Percentiles rank a stretch among this genome's conserved stretches.
Evolutionary conservation across 352 stramenopile genomes (phyloP).

Genomic region (Pythium grandisporangium): DNA sequence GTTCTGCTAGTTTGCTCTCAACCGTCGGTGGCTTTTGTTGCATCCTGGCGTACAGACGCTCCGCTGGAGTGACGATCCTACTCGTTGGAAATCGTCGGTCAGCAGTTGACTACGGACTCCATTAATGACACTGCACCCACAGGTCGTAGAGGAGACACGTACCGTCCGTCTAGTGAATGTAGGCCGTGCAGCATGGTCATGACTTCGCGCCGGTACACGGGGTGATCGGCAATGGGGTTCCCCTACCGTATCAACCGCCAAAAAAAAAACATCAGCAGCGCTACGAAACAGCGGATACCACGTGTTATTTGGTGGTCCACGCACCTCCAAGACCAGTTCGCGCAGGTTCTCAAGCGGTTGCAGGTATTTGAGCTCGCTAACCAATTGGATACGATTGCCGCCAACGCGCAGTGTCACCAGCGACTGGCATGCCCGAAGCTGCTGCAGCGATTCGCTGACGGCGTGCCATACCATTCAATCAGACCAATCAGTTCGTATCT

Average conservation of each 20-base stretch:
- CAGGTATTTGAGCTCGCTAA: conserved; percentile 49
- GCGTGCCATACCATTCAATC: too few relatives aligned
- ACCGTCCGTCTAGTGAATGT: too few relatives aligned
- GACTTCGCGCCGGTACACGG: conserved; percentile 38
- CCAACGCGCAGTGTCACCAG: conserved; percentile 32
- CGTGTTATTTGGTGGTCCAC: too few relatives aligned
- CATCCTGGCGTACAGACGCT: conserved; percentile 36
- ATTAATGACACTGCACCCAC: conserved; percentile 5
- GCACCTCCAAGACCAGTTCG: conserved; percentile 33
- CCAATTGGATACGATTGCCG: conserved; percentile 32
- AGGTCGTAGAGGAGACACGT: too few relatives aligned
- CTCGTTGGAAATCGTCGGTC: too few relatives aligned
- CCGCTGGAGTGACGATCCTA: conserved; percentile 22
- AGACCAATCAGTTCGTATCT: neutral
- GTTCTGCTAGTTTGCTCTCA: too few relatives aligned
- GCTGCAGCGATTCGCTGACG: conserved; percentile 31
- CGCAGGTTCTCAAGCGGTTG: conserved; percentile 28
- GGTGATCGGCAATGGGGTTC: conserved; percentile 35
- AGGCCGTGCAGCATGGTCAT: conserved; percentile 47
- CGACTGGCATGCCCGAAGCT: conserved; percentile 12
- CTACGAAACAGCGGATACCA: neutral
- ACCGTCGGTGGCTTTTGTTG: conserved; percentile 35
- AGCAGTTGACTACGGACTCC: too few relatives aligned
- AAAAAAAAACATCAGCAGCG: neutral
- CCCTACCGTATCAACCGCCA: too few relatives aligned